Base-by-base conservation (phyloP, 2,329 filamentous ascomycete genomes). In the Harringtonia lauricola region DNA sequence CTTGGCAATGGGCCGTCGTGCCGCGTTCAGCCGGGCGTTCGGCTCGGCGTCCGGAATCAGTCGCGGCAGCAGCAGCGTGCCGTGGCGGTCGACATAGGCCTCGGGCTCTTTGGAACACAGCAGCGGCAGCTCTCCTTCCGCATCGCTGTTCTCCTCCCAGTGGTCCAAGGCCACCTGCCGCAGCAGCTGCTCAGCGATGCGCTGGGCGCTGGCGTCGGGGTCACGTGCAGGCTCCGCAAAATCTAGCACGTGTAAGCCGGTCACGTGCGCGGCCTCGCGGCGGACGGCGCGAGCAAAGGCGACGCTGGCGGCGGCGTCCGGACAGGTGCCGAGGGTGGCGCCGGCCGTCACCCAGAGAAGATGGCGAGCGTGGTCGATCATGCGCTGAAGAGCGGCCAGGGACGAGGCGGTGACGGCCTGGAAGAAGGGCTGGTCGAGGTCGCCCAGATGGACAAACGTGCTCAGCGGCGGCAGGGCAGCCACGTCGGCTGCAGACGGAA, bases 31-130 rank as follows among this genome's bases (percentile, higher is more conserved):
- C 7, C 49, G 44, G 17, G 42, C 39, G 30, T 55, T 55, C 41
- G 44, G 40, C 13, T 44, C 43, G 10, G 33, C 40, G 39, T 48
- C 44, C 8, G 33, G 44, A 10, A 47, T 29, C 15, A 54, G 40
- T 10, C 60, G 54, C 9, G 59, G 57, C 22, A 63, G 54, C 17
- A 54, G 31, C 6, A 52, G 26, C n/a, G n/a, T n/a, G 4, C 50
- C 46, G 2, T 55, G 58, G 28, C 54, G 30, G 5, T 52, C 26
- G 12, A 60, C 34, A 15, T 48, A 47, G 3, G 57, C 24, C 38
- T 63, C 59, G 2, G 45, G 39, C 47, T 51, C 49, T 21, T 42
- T 38, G 4, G 44, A 39, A 30, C 46, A 48, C 22, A 47, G 39
- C 0, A 59, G 37, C 2, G n/a, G n/a, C n/a, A n/a, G n/a, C n/a